Evolutionary conservation across 192 early-diverging fungal species (phyloP).

Genomic region (Mortierella claussenii): DNA sequence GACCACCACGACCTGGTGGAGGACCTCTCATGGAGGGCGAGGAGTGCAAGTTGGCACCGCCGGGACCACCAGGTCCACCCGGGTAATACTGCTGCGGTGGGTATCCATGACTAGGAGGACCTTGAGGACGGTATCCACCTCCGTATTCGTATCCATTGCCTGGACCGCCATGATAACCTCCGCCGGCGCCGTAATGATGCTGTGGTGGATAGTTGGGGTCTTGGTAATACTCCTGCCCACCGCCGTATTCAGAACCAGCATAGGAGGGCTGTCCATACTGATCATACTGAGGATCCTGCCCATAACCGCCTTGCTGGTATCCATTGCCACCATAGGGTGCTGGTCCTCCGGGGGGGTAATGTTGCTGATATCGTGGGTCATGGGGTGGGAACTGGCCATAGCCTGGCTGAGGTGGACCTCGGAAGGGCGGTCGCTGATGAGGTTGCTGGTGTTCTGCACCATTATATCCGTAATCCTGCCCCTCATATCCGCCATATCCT

Average conservation of each 20-base stretch:
- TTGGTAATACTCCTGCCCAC: slow-evolving; percentile 29
- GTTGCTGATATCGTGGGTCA: slow-evolving; percentile 19
- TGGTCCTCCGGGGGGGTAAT: slow-evolving; percentile 2
- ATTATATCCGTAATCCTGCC: slow-evolving; percentile 22
- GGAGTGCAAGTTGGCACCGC: slow-evolving; percentile 28
- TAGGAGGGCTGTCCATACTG: slow-evolving; percentile 43
- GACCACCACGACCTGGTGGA: slow-evolving; percentile 32
- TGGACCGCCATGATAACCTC: slow-evolving; percentile 13
- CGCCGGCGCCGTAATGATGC: slow-evolving; percentile 29
- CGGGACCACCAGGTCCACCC: slow-evolving; percentile 12
- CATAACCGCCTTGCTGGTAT: slow-evolving; percentile 1
- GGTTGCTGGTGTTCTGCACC: background rate
- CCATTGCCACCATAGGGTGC: slow-evolving; percentile 14
- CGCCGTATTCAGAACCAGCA: slow-evolving; percentile 27
- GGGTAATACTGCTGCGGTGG: slow-evolving; percentile 3
- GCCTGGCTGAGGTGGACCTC: slow-evolving; percentile 14
- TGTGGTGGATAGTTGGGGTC: slow-evolving; percentile 10
- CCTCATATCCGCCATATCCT: background rate
- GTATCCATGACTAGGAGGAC: slow-evolving; percentile 5
- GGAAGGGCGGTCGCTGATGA: slow-evolving; percentile 7
- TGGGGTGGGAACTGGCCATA: slow-evolving; percentile 27
- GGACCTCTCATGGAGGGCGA: slow-evolving; percentile 32
- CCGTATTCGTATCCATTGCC: slow-evolving; percentile 34
- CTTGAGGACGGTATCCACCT: slow-evolving; percentile 24
- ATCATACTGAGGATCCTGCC: slow-evolving; percentile 22